Evolutionary conservation across 805 yeast species (phyloP).

Genomic region (Spathaspora gorwiae): DNA sequence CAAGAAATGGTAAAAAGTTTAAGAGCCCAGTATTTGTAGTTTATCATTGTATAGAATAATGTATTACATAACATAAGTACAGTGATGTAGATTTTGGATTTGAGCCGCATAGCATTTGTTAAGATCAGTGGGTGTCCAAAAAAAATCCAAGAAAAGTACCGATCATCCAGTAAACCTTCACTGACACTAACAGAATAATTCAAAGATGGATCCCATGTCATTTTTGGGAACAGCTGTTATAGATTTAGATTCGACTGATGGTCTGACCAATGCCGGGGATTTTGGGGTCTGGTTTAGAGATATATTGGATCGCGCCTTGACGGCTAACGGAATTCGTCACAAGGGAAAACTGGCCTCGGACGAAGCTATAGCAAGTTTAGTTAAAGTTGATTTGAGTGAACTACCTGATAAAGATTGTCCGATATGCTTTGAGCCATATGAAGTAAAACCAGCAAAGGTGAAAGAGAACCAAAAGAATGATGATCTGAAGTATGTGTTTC

Average conservation of each 20-base stretch:
- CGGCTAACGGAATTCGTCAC: conserved; percentile 23
- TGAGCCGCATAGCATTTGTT: too few relatives aligned
- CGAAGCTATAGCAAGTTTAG: conserved; percentile 34
- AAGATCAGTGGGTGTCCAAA: too few relatives aligned
- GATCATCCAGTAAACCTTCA: too few relatives aligned
- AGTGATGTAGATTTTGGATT: too few relatives aligned
- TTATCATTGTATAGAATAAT: background rate
- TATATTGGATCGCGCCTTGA: conserved; percentile 31
- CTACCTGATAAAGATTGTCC: conserved; percentile 28
- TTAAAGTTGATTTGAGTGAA: conserved; percentile 15
- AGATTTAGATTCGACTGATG: conserved; percentile 16
- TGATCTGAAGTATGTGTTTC: background rate
- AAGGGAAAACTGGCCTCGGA: conserved; percentile 28
- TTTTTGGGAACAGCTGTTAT: conserved; percentile 14
- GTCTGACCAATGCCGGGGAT: conserved; percentile 10
- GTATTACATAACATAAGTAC: background rate
- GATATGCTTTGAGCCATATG: conserved; percentile 37
- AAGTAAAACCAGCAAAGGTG: conserved; percentile 1
- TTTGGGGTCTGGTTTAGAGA: conserved; percentile 31
- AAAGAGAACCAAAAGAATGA: background rate
- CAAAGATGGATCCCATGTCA: conserved; percentile 4
- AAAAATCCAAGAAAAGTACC: too few relatives aligned
- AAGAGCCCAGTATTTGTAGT: conserved; percentile 43
- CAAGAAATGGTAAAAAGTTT: conserved; percentile 52
- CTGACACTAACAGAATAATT: background rate